phyloP scores from a whole-genome alignment of 2,329 filamentous ascomycete species.

The Colletotrichum plurivorum region DNA sequence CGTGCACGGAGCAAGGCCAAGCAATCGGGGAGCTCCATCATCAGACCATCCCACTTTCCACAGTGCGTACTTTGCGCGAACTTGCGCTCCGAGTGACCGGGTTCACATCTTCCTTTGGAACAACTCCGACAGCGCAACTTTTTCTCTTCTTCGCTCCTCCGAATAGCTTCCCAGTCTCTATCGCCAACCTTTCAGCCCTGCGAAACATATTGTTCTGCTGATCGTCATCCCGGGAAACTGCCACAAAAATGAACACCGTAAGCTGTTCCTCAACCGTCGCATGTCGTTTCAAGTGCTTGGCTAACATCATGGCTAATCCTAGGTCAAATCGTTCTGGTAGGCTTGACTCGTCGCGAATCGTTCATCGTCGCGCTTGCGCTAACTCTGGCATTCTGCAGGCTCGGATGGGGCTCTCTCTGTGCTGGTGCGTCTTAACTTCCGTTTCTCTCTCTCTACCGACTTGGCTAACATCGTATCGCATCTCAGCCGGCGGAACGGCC shows the following conservation, averaged over 20 bases:
- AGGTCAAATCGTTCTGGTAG: conserved; percentile 79
- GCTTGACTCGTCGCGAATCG: conserved; percentile 42
- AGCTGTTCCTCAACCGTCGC: conserved; percentile 46
- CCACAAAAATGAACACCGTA: conserved; percentile 68
- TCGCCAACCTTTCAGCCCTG: conserved; percentile 9
- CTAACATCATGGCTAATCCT: conserved; percentile 40
- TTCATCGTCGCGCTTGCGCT: conserved; percentile 29
- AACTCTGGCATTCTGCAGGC: conserved; percentile 64
- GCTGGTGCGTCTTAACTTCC: conserved; percentile 70
- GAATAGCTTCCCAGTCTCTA: neutral
- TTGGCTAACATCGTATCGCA: conserved; percentile 16
- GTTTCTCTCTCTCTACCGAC: conserved; percentile 29
- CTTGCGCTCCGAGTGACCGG: conserved; percentile 29
- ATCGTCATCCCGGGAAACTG: conserved; percentile 30
- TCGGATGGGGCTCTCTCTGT: conserved; percentile 93
- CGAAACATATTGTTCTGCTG: neutral
- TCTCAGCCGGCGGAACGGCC: conserved; percentile 84
- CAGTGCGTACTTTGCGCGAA: conserved; percentile 26
- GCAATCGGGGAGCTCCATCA: conserved; percentile 34
- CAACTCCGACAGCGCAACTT: conserved; percentile 16
- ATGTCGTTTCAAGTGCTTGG: conserved; percentile 38
- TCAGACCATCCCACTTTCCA: conserved; percentile 41
- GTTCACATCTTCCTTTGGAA: conserved; percentile 26
- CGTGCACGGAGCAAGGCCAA: conserved; percentile 34
- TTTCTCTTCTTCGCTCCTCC: conserved; percentile 13